A percentile compares a stretch with the other conserved stretches of the same genome.
phyloP scores from a whole-genome alignment of 805 yeast genomes.

The Candida koratica region DNA sequence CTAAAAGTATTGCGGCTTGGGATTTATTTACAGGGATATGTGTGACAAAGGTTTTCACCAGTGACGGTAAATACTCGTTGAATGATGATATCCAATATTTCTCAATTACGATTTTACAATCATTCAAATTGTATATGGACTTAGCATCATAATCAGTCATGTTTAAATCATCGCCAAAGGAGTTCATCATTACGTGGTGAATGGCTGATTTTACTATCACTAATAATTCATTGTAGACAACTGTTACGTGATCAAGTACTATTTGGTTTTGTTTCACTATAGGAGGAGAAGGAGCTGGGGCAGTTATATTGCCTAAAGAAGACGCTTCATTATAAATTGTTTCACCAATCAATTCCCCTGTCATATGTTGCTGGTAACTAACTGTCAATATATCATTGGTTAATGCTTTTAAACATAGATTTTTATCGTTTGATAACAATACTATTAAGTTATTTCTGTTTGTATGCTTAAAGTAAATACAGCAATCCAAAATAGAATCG shows the following conservation, averaged over 20 bases:
- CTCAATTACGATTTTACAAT: slow-evolving; percentile 40
- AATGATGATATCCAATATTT: slow-evolving; percentile 58
- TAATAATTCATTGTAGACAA: slow-evolving; percentile 41
- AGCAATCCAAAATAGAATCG: slow-evolving; percentile 84
- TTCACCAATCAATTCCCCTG: slow-evolving; percentile 40
- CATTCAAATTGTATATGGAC: slow-evolving; percentile 32
- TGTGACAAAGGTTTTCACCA: not conserved
- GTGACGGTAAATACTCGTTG: slow-evolving; percentile 39
- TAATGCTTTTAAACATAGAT: slow-evolving; percentile 74
- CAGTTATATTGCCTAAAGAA: slow-evolving; percentile 2
- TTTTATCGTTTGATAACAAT: slow-evolving; percentile 76
- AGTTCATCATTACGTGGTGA: slow-evolving; percentile 47
- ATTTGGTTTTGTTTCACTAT: not conserved
- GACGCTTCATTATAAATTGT: slow-evolving; percentile 36
- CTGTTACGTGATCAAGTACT: slow-evolving; percentile 14
- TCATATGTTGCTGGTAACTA: slow-evolving; percentile 44
- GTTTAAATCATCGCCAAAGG: slow-evolving; percentile 55
- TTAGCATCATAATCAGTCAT: slow-evolving; percentile 43
- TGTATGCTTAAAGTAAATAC: slow-evolving; percentile 53
- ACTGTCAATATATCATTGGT: slow-evolving; percentile 64
- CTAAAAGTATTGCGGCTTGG: slow-evolving; percentile 20
- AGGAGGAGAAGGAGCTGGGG: not conserved
- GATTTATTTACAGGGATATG: slow-evolving; percentile 24
- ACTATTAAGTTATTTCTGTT: slow-evolving; percentile 43
- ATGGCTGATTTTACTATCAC: slow-evolving; percentile 43